phyloP scores from a whole-genome alignment of 2,329 filamentous ascomycete species.

The Colletotrichum sp. region DNA sequence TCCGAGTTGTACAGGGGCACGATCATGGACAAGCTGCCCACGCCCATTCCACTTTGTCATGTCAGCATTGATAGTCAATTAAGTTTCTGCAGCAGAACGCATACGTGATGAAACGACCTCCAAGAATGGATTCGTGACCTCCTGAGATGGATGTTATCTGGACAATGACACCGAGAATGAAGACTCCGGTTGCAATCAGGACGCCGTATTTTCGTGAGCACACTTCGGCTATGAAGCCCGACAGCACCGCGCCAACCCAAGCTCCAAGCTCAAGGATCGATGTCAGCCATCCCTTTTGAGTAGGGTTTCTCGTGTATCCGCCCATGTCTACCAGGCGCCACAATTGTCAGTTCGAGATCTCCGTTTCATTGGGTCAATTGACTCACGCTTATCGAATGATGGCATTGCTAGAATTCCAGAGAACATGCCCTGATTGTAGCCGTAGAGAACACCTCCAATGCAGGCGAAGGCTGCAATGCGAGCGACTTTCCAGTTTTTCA shows the following conservation, averaged over 20 bases:
- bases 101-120: conserved; percentile 72
- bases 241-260: conserved; percentile 76
- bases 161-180: conserved; percentile 73
- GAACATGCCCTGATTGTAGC: conserved; percentile 75
- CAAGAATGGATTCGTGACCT: conserved; percentile 67
- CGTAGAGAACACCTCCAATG: conserved; percentile 67
- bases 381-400: conserved; percentile 55
- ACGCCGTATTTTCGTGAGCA: conserved; percentile 74
- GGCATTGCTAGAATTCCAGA: conserved; percentile 69
- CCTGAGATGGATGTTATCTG: conserved; percentile 66
- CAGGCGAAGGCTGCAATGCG: conserved; percentile 67
- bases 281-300: conserved; percentile 62
- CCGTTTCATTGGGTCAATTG: not conserved
- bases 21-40: conserved; percentile 72
- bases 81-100: conserved; percentile 5
- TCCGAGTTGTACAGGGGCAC: conserved; percentile 61
- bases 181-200: conserved; percentile 68
- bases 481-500: conserved; percentile 67
- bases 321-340: conserved; percentile 55
- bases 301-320: conserved; percentile 13
- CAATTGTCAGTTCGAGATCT: fast-evolving
- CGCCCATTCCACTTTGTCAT: conserved; percentile 61
- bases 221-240: conserved; percentile 73
- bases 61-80: not conserved
- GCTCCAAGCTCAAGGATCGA: conserved; percentile 78